Percentiles rank a stretch among this genome's conserved stretches.
Evolutionary conservation across 768 basidiomycete genomes (phyloP).

Genomic region (Ramaria rubella): DNA sequence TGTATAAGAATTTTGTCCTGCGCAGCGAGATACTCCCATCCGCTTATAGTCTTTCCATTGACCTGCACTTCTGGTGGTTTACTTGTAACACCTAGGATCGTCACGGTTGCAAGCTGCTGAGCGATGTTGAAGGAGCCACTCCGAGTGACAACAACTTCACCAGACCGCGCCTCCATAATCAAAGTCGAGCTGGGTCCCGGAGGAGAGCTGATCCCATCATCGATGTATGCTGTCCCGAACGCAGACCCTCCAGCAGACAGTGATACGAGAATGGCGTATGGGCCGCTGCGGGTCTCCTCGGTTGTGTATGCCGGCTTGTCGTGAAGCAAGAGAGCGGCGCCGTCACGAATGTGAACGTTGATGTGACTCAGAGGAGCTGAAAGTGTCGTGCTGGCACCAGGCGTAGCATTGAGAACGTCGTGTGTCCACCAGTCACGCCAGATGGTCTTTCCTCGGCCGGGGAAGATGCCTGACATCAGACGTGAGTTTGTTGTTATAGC

Average conservation of each 20-base stretch:
- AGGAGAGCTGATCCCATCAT: slow-evolving; percentile 60
- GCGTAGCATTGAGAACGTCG: slow-evolving; percentile 38
- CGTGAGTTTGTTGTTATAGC: neutral
- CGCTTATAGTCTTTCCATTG: slow-evolving; percentile 27
- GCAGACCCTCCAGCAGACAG: slow-evolving; percentile 43
- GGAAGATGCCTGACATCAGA: slow-evolving; percentile 54
- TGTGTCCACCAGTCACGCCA: slow-evolving; percentile 78
- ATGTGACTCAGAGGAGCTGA: slow-evolving; percentile 69
- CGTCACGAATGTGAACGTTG: slow-evolving; percentile 66
- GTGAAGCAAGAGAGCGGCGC: slow-evolving; percentile 59
- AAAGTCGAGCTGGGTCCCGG: slow-evolving; percentile 49
- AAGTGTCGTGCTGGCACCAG: slow-evolving; percentile 42
- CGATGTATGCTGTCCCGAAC: slow-evolving; percentile 56
- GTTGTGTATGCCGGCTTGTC: slow-evolving; percentile 59
- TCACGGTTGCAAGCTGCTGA: slow-evolving; percentile 46
- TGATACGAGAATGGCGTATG: slow-evolving; percentile 58
- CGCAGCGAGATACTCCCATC: slow-evolving; percentile 35
- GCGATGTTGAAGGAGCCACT: slow-evolving; percentile 37
- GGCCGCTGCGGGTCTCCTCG: slow-evolving; percentile 54
- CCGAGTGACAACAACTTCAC: slow-evolving; percentile 33
- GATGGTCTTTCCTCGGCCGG: slow-evolving; percentile 47
- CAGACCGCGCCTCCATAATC: slow-evolving; percentile 33
- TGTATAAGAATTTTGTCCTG: slow-evolving; percentile 38
- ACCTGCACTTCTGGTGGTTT: slow-evolving; percentile 36
- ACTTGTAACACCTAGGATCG: slow-evolving; percentile 47